Evolutionary conservation across 2,329 filamentous ascomycete genomes (phyloP).

Genomic region (Ophiobolus disseminans): DNA sequence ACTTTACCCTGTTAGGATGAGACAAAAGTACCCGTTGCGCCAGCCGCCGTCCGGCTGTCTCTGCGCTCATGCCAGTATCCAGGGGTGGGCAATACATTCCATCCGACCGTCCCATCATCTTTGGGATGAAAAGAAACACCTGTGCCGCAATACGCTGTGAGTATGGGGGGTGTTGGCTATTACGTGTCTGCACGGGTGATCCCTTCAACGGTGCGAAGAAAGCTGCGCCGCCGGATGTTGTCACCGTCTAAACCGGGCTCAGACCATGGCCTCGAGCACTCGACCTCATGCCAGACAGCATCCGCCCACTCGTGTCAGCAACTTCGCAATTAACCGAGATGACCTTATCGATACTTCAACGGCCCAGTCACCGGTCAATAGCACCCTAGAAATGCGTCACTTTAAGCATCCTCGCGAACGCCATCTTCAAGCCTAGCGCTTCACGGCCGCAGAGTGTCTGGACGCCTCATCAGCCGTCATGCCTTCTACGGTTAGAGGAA

Average conservation of each 20-base stretch:
- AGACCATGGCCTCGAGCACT: slow-evolving; percentile 8
- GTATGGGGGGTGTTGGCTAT: neutral
- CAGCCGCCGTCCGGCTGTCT: too few relatives aligned
- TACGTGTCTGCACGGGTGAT: neutral
- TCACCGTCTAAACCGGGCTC: slow-evolving; percentile 23
- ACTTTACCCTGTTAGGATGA: slow-evolving; percentile 17
- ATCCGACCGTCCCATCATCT: too few relatives aligned
- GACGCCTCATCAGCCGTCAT: slow-evolving; percentile 23
- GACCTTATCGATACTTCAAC: slow-evolving; percentile 23
- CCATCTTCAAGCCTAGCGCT: slow-evolving; percentile 28
- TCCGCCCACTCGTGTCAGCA: slow-evolving; percentile 4
- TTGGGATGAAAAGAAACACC: neutral
- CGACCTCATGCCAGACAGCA: neutral
- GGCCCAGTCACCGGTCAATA: slow-evolving; percentile 31
- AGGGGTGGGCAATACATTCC: too few relatives aligned
- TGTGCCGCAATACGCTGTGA: neutral
- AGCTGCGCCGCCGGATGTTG: slow-evolving; percentile 17
- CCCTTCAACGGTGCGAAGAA: neutral
- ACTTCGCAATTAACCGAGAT: slow-evolving; percentile 32
- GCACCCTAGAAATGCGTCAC: slow-evolving; percentile 23
- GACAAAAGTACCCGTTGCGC: too few relatives aligned
- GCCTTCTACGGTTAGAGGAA: slow-evolving; percentile 23
- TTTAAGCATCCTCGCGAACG: slow-evolving; percentile 18
- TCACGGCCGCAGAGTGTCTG: slow-evolving; percentile 16
- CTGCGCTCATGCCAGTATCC: too few relatives aligned